These are phyloP conservation scores for Keithomyces neogunnii DNA, from an alignment of 2,329 filamentous ascomycete genomes.

Conservation along the genomic window DNA sequence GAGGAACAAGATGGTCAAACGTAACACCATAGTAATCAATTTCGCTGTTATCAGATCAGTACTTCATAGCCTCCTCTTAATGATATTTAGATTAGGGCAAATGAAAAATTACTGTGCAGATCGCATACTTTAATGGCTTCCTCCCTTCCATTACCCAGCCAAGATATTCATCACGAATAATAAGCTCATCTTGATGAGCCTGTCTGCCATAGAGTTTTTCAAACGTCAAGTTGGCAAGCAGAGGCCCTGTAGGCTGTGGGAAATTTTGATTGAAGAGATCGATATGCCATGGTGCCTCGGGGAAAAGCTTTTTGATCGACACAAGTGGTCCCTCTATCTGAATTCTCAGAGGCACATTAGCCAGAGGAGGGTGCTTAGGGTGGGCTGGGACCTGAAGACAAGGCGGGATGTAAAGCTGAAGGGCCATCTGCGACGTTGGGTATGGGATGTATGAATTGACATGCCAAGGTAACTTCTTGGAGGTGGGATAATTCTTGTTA, in stretches of 20 bases:
- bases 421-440: neutral
- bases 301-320: slow-evolving; percentile 11
- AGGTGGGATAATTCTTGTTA: no score
- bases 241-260: slow-evolving; percentile 7
- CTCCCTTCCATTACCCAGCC: slow-evolving; percentile 5
- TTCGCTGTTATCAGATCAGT: neutral
- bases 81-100: no score
- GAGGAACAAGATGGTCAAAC: slow-evolving; percentile 30
- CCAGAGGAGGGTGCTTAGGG: slow-evolving; percentile 7
- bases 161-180: slow-evolving; percentile 14
- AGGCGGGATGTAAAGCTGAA: slow-evolving; percentile 11
- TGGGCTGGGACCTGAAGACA: slow-evolving; percentile 11
- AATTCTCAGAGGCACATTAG: slow-evolving; percentile 11
- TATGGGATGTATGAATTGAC: no score
- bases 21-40: slow-evolving; percentile 24
- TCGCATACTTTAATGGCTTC: neutral
- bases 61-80: neutral
- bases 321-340: slow-evolving; percentile 14
- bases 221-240: slow-evolving; percentile 10
- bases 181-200: slow-evolving; percentile 1
- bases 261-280: neutral
- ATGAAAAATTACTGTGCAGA: no score
- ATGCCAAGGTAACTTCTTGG: no score
- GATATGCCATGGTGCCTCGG: slow-evolving; percentile 8
- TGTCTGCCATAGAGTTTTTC: slow-evolving; percentile 8